Percentiles rank a stretch among this genome's conserved stretches.
Conservation (phyloP, 805 yeast species). For the Barnettozyma botsteinii region DNA sequence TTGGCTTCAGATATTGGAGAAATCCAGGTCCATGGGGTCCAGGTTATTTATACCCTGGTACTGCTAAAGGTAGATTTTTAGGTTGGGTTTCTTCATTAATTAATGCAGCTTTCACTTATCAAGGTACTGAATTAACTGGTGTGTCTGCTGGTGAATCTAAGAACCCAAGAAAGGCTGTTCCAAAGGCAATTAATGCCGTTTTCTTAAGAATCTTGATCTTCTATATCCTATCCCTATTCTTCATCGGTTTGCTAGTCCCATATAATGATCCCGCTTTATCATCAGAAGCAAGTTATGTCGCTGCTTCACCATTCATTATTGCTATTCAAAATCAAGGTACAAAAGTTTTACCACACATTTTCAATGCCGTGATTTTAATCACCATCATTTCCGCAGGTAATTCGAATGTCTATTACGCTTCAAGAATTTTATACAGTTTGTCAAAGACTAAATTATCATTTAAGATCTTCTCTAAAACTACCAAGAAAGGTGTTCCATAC, state of each 20-base stretch:
- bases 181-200: constrained; percentile 66
- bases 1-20: constrained; percentile 79
- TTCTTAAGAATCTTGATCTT: constrained; percentile 59
- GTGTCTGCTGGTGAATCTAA: constrained; percentile 69
- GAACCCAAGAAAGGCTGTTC: constrained; percentile 66
- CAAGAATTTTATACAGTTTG: constrained; percentile 59
- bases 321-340: constrained; percentile 69
- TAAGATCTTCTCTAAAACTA: constrained; percentile 41
- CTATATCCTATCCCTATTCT: constrained; percentile 58
- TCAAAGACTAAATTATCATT: constrained; percentile 59
- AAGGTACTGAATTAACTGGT: constrained; percentile 75
- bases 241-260: constrained; percentile 68
- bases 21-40: constrained; percentile 74
- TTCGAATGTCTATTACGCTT: constrained; percentile 67
- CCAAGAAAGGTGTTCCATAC: constrained; percentile 56
- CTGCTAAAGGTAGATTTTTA: constrained; percentile 51
- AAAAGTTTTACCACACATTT: constrained; percentile 56
- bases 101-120: constrained; percentile 72
- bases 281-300: constrained; percentile 33
- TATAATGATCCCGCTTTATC: constrained; percentile 51
- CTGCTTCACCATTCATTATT: constrained; percentile 67
- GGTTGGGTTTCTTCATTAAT: constrained; percentile 68
- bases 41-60: constrained; percentile 47
- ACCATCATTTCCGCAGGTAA: constrained; percentile 80
- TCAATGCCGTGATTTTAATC: constrained; percentile 62